Evolutionary conservation across 2,329 filamentous ascomycete genomes (phyloP), one percentile per base, ranked within the genome.

Genomic region (Clarireedia sp.): DNA sequence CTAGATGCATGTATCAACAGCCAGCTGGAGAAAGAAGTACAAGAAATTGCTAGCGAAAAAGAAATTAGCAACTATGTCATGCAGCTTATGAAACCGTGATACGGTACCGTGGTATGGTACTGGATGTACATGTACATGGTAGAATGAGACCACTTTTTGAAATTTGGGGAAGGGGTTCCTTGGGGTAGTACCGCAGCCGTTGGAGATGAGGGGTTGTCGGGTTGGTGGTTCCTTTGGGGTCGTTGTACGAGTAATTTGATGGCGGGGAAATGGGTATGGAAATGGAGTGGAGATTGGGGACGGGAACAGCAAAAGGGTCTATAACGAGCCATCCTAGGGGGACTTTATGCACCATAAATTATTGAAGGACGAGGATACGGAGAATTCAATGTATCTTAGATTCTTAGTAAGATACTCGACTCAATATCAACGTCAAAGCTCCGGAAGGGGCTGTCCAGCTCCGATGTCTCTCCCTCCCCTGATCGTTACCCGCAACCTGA

Each of bases 11-110:
- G 26, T 21, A 33, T 26, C 23, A n/a, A 24, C 17, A 9, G 10
- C 26, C 17, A 36, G 19, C 16, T 49, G 21, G 48, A 50, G 36
- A 44, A 52, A 54, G 10, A 43, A 14, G n/a, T 1, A 21, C 16
- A 41, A 19, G 17, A 41, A 41, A 41, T n/a, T 41, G 16, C 1
- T 16, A 6, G 17, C n/a, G 3, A 12, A 33, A 33, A 41, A 41
- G 38, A 41, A 19, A 41, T 17, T 41, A 17, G 17, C 10, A 26
- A 23, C 14, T 48, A 26, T 26, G 26, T 37, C 37, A 29, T 23
- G 23, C 45, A 49, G 51, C 45, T 43, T 43, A n/a, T 43, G 51
- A 49, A 54, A 49, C 51, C 24, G 51, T 54, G 51, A 49, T 43
- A 37, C 37, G n/a, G 19, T 36, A 40, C 37, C 19, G 29, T 51